Base-by-base conservation (phyloP, 805 yeast species). In the Yarrowia phangngaensis region DNA sequence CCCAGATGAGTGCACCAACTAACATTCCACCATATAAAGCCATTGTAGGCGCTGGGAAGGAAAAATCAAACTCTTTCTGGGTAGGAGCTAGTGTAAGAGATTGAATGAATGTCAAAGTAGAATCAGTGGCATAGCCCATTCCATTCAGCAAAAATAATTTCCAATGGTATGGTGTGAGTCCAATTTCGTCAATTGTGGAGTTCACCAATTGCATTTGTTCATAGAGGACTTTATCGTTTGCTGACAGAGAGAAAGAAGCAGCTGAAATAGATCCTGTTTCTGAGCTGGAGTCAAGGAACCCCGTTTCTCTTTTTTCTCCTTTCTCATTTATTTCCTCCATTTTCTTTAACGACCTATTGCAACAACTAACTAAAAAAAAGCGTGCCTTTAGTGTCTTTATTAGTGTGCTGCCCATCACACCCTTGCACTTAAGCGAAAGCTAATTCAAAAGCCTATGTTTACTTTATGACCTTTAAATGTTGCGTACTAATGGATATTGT, bases 171-270 rank as follows among this genome's bases (percentile, higher is more conserved):
- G 74, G 70, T 1, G 83, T 77, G 63, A 78, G 75, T 0, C 82
- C 82, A 48, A 78, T 75, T 55, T 78, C 79, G 57, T 78, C 80
- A 51, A 78, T 66, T 13, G 82, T 79, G 51, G 74, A 61, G 59
- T 76, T 75, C 41, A 76, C 63, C 8, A 76, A 59, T 33, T 31
- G 38, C 50, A 45, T 45, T 40, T 45, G 38, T 6, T 24, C 50
- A 11, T 45, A 31, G n/a, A 45, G 32, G 24, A 27, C 35, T 29
- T 30, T 41, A 29, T 41, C 48, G n/a, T 41, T 29, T n/a, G 24
- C 48, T 29, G 30, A 19, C 48, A 41, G 28, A 20, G 22, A 34
- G n/a, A n/a, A n/a, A n/a, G n/a, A n/a, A n/a, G n/a, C n/a, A n/a
- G n/a, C n/a, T n/a, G n/a, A n/a, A n/a, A n/a, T n/a, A n/a, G n/a